These are phyloP conservation scores for Mycena chlorophos DNA, from an alignment of 768 basidiomycete genomes.

Conservation along the genomic window DNA sequence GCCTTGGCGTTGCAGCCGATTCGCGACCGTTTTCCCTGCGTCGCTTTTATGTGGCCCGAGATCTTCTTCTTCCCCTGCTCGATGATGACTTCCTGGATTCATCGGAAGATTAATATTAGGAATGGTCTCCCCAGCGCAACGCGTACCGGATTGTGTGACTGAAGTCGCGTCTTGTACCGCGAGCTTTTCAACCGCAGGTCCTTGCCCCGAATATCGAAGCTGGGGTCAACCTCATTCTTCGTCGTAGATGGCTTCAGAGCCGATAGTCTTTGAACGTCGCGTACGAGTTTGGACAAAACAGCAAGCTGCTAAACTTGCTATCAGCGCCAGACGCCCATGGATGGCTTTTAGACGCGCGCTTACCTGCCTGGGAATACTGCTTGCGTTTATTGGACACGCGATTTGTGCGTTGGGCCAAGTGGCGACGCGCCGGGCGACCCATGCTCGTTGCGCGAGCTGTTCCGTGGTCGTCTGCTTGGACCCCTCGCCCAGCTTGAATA, in stretches of 20 bases:
- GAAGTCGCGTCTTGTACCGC: slow-evolving; percentile 49
- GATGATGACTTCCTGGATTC: background rate
- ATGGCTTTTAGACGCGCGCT: slow-evolving; percentile 2
- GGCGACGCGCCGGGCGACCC: slow-evolving; percentile 43
- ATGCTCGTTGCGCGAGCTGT: slow-evolving; percentile 43
- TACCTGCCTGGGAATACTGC: slow-evolving; percentile 30
- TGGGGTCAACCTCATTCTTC: slow-evolving; percentile 47
- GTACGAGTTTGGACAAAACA: slow-evolving; percentile 39
- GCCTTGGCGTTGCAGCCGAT: slow-evolving; percentile 28
- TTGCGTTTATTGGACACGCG: slow-evolving; percentile 28
- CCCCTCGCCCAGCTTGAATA: slow-evolving; percentile 35
- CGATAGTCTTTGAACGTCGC: slow-evolving; percentile 38
- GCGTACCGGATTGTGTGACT: slow-evolving; percentile 28
- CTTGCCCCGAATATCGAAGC: slow-evolving; percentile 30
- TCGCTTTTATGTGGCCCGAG: background rate
- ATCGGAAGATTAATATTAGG: background rate
- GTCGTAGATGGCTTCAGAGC: slow-evolving; percentile 43
- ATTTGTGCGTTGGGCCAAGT: slow-evolving; percentile 11
- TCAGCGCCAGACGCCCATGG: background rate
- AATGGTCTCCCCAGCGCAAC: background rate
- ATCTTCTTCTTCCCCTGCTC: background rate
- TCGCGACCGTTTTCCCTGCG: slow-evolving; percentile 37
- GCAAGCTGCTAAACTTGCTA: slow-evolving; percentile 34
- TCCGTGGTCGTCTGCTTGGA: slow-evolving; percentile 8
- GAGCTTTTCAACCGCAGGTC: slow-evolving; percentile 35